These are phyloP conservation scores for Sclerotinia glacialis DNA, from an alignment of 2,329 filamentous ascomycete genomes.

Conservation along the genomic window DNA sequence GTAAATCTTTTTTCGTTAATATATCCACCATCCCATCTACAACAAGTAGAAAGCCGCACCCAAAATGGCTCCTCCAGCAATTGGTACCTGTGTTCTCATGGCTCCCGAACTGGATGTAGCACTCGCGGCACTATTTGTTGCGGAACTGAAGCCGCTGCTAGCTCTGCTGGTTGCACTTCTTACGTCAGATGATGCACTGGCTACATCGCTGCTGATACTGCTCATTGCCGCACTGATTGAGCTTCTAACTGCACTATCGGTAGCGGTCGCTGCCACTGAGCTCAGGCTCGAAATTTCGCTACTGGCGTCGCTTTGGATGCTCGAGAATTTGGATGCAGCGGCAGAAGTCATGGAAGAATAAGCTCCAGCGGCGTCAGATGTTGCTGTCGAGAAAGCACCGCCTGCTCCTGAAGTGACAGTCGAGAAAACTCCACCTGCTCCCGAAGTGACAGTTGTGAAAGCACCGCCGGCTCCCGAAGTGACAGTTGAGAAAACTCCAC, in stretches of 20 bases:
- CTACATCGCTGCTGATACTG: conserved; percentile 14
- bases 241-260: conserved; percentile 11
- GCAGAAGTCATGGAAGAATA: conserved; percentile 5
- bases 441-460: not conserved
- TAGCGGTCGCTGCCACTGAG: conserved; percentile 14
- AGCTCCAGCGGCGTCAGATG: not conserved
- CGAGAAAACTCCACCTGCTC: not conserved
- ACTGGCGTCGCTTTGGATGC: not conserved
- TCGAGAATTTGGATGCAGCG: conserved; percentile 5
- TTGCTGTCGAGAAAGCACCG: not conserved
- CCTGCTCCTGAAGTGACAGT: not conserved
- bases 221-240: conserved; percentile 14
- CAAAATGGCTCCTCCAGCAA: conserved; percentile 16
- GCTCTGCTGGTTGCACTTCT: conserved; percentile 5
- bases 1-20: not conserved
- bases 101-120: conserved; percentile 17
- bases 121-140: not conserved
- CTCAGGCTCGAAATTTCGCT: conserved; percentile 18
- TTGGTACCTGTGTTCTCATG: conserved; percentile 21
- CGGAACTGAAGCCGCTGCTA: not conserved
- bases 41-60: conserved; percentile 21
- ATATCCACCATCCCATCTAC: conserved; percentile 15
- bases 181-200: not conserved
- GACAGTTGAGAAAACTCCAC: not conserved
- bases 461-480: not conserved